Percentiles rank a stretch among this genome's conserved stretches.
These are phyloP conservation scores for Globisporangium emineosum DNA, from an alignment of 352 stramenopile genomes.

Conservation along the genomic window DNA sequence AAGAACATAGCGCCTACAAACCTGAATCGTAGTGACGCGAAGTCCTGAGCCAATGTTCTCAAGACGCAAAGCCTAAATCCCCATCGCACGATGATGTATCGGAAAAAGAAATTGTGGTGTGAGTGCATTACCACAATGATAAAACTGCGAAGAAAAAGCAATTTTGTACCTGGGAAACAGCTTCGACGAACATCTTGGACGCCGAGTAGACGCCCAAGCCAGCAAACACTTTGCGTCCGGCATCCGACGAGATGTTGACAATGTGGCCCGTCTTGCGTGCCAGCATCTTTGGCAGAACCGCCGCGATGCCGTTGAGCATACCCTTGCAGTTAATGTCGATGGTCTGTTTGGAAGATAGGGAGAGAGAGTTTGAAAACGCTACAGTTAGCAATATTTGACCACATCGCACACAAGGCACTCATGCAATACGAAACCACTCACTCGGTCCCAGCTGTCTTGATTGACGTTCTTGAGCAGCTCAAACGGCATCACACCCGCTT, in stretches of 20 bases:
- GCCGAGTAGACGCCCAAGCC: conserved; percentile 87
- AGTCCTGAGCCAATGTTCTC: conserved; percentile 86
- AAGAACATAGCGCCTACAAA: conserved; percentile 1
- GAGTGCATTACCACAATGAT: background rate
- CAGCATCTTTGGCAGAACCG: conserved; percentile 71
- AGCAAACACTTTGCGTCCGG: conserved; percentile 76
- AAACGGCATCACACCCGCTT: conserved; percentile 92
- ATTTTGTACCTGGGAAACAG: conserved; percentile 57
- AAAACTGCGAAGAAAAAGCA: background rate
- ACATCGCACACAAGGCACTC: background rate
- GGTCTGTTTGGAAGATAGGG: conserved; percentile 30
- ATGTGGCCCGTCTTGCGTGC: conserved; percentile 76
- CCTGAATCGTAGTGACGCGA: conserved; percentile 85
- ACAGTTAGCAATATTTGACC: background rate
- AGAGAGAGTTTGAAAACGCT: background rate
- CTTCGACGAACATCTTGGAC: conserved; percentile 93
- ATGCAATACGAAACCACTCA: conserved; percentile 4
- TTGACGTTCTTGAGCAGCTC: conserved; percentile 88
- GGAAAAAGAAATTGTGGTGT: background rate
- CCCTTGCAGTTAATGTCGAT: conserved; percentile 95
- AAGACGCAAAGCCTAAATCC: conserved; percentile 49
- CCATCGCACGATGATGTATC: too few species aligned
- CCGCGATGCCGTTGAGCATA: conserved; percentile 84
- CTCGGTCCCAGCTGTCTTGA: conserved; percentile 88
- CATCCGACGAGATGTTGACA: conserved; percentile 87